A percentile compares a stretch with the other conserved stretches of the same genome.
These are phyloP conservation scores for Aphanomyces cochlioides DNA, from an alignment of 352 stramenopile species.

Conservation along the genomic window DNA sequence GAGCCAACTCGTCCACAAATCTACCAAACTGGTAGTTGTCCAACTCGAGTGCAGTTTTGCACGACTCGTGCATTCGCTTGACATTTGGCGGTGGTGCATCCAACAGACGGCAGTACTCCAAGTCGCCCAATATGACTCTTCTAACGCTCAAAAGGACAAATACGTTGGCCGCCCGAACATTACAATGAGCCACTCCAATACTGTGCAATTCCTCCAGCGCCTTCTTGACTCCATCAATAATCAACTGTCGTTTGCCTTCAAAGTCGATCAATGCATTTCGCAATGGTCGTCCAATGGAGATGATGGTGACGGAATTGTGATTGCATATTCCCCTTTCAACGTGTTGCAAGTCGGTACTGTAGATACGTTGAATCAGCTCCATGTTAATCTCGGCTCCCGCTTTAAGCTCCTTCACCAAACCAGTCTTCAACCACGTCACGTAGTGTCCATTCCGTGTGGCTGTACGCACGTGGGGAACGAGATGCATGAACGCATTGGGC, in stretches of 20 bases:
- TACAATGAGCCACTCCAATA: background rate
- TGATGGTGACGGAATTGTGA: background rate
- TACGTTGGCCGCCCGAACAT: background rate
- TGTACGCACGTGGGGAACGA: background rate
- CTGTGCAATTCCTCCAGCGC: background rate
- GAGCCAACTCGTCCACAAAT: conserved; percentile 7
- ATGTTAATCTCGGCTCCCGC: background rate
- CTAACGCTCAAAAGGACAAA: background rate
- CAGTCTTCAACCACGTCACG: background rate
- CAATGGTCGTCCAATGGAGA: background rate
- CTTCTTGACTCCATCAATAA: background rate
- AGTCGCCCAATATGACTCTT: background rate
- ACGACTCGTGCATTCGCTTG: background rate
- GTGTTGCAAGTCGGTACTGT: background rate
- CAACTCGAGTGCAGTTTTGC: conserved; percentile 11
- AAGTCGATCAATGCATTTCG: background rate
- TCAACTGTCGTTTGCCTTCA: conserved; percentile 1
- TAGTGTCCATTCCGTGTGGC: background rate
- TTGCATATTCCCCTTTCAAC: background rate
- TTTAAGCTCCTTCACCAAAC: background rate
- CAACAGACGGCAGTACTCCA: background rate
- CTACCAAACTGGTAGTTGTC: background rate
- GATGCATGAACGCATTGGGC: conserved; percentile 2
- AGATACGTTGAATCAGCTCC: conserved; percentile 6
- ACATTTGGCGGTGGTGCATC: background rate